Conservation (phyloP, 2,329 filamentous ascomycete species). For the Stagonosporopsis chrysanthemi region DNA sequence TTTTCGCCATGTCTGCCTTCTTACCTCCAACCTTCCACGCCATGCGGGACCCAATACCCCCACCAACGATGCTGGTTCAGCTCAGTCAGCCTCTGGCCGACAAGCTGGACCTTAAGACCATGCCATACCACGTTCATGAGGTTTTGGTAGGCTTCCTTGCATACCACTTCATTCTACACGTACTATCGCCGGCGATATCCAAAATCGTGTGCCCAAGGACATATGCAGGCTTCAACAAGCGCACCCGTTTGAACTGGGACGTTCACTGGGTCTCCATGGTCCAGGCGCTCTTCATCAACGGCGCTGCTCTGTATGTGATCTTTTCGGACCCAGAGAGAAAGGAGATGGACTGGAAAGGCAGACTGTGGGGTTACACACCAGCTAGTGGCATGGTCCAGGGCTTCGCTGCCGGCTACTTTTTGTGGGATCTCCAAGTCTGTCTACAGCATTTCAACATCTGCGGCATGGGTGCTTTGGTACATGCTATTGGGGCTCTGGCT, state of each 20-base stretch:
- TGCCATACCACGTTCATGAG: constrained; percentile 82
- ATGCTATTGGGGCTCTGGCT: constrained; percentile 74
- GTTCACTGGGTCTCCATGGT: constrained; percentile 85
- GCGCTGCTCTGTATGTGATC: constrained; percentile 75
- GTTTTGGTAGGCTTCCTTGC: constrained; percentile 70
- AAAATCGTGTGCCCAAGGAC: constrained; percentile 65
- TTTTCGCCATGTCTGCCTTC: constrained; percentile 29
- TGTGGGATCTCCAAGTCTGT: constrained; percentile 81
- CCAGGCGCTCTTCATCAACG: constrained; percentile 76
- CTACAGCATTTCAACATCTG: constrained; percentile 72
- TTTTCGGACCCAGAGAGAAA: constrained; percentile 69
- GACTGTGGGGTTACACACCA: constrained; percentile 80
- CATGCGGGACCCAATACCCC: constrained; percentile 77
- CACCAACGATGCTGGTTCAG: constrained; percentile 63
- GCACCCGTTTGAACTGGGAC: constrained; percentile 80
- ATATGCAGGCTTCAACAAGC: constrained; percentile 68
- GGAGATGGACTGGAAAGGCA: constrained; percentile 71
- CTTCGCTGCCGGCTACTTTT: constrained; percentile 79
- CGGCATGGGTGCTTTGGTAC: constrained; percentile 75
- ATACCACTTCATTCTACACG: constrained; percentile 73
- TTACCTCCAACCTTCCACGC: constrained; percentile 35
- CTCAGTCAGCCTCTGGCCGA: constrained; percentile 71
- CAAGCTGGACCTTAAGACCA: constrained; percentile 66
- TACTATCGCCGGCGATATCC: constrained; percentile 73
- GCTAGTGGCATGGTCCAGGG: constrained; percentile 77